Conservation (phyloP, 2,329 filamentous ascomycete species). For the Conoideocrella luteorostrata region DNA sequence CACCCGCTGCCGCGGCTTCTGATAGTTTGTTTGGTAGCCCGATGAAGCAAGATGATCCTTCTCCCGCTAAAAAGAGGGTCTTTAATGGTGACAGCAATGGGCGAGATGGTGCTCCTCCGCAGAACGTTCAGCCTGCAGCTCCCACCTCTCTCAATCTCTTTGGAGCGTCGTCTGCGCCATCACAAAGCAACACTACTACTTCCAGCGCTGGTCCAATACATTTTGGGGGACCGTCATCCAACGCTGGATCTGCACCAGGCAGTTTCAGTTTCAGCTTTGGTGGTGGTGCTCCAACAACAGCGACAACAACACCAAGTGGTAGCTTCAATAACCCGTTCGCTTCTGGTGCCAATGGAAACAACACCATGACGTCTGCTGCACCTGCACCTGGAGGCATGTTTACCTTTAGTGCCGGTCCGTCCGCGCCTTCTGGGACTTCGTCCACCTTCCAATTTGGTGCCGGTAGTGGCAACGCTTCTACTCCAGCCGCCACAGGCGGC, state of each 20-base stretch:
- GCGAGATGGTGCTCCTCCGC: too few relatives aligned
- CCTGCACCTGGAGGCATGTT: constrained; percentile 27
- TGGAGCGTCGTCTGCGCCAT: constrained; percentile 19
- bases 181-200: constrained; percentile 13
- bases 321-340: constrained; percentile 36
- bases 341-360: constrained; percentile 19
- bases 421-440: constrained; percentile 21
- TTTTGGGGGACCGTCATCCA: constrained; percentile 29
- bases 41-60: constrained; percentile 37
- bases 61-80: constrained; percentile 30
- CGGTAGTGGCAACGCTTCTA: constrained; percentile 15
- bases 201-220: constrained; percentile 25
- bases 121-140: constrained; percentile 9
- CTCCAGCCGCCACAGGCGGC: constrained; percentile 13
- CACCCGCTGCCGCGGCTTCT: constrained; percentile 18
- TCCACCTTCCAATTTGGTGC: constrained; percentile 34
- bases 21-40: constrained; percentile 34
- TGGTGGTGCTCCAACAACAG: constrained; percentile 9
- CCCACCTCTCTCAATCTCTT: constrained; percentile 36
- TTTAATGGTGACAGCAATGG: constrained; percentile 20
- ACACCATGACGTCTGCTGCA: constrained; percentile 15
- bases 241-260: constrained; percentile 16
- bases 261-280: constrained; percentile 27
- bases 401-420: constrained; percentile 28
- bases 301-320: constrained; percentile 16